Evolutionary conservation across 495 filamentous ascomycete species (phyloP), one percentile per base, ranked within the genome.

Genomic region (Cryomyces minteri): DNA sequence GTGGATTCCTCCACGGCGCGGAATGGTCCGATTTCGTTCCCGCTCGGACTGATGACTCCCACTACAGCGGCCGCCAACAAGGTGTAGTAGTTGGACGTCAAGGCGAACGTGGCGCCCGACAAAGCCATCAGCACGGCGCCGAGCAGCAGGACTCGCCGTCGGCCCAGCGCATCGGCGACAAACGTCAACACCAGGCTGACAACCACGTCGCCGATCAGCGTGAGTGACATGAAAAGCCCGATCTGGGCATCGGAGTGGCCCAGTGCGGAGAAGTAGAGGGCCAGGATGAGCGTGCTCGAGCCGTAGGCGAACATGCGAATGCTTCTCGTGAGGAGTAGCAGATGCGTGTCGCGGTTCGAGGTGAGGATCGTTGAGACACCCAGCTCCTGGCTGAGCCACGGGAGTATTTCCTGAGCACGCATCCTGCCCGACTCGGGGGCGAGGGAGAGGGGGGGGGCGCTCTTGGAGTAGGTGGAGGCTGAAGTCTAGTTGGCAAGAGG

Each of bases 151-250:
- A 80, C 76, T 5, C 66, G 69, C 46, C 76, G 74, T 43, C 84
- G 69, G 8, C 85, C 84, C 43, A 87, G 58, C 1, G 67, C 60
- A 64, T 92, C 84, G 4, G 84, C 84, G 46, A 81, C 73, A 3
- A 85, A 62, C 0, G 85, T 86, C 28, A 94, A 67, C 28, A 80
- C 53, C 14, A 86, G 76, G 43, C 82, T 84, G 46, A 92, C 79
- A 29, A 77, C 50, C 2, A 83, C 79, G 64, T 94, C 86, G 30
- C 86, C 85, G 12, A 82, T 62, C 44, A 92, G 62, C 0, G 86
- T 94, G 41, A 88, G 61, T 4, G 82, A 86, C 84, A 93, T 93
- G 59, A 93, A 90, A 4, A 87, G 66, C 11, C 86, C 86, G 39
- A 82, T 87, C n/a, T 66, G 66, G n/a, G 74, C 67, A 52, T 84